A percentile compares a stretch with the other conserved stretches of the same genome.
Conservation (phyloP, 495 filamentous ascomycete genomes). For the Xylaria curta region DNA sequence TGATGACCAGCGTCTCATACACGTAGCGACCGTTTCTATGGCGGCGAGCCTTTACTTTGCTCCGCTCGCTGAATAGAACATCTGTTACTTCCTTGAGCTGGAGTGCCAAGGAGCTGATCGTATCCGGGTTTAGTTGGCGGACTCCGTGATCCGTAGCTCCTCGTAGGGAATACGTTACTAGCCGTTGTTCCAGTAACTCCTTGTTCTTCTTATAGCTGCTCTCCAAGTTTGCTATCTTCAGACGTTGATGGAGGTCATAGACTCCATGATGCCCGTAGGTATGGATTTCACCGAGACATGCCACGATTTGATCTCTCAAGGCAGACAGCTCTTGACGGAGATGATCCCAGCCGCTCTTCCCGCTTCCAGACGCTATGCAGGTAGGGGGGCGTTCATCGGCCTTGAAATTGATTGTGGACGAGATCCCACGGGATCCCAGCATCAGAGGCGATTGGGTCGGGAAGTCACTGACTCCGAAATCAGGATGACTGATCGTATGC, state of each 20-base stretch:
- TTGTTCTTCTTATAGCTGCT: constrained; percentile 10
- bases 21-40: neutral
- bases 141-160: constrained; percentile 31
- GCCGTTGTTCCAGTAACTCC: constrained; percentile 3
- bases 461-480: constrained; percentile 29
- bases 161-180: constrained; percentile 27
- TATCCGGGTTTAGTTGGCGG: constrained; percentile 26
- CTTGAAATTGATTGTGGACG: neutral
- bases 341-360: constrained; percentile 11
- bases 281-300: constrained; percentile 15
- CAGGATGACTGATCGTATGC: neutral
- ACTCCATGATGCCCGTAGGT: neutral
- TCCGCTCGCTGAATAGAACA: constrained; percentile 4
- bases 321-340: constrained; percentile 29
- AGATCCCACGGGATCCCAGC: neutral
- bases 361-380: neutral
- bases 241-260: neutral
- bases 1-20: neutral
- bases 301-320: constrained; percentile 31
- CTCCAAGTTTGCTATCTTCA: neutral
- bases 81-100: constrained; percentile 28
- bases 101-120: constrained; percentile 25
- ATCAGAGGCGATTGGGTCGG: constrained; percentile 21
- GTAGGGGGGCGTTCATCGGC: neutral
- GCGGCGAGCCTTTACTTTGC: neutral